A percentile compares a stretch with the other conserved stretches of the same genome.
Evolutionary conservation across 2,329 filamentous ascomycete genomes (phyloP).

Genomic region (Colletotrichum sp.): DNA sequence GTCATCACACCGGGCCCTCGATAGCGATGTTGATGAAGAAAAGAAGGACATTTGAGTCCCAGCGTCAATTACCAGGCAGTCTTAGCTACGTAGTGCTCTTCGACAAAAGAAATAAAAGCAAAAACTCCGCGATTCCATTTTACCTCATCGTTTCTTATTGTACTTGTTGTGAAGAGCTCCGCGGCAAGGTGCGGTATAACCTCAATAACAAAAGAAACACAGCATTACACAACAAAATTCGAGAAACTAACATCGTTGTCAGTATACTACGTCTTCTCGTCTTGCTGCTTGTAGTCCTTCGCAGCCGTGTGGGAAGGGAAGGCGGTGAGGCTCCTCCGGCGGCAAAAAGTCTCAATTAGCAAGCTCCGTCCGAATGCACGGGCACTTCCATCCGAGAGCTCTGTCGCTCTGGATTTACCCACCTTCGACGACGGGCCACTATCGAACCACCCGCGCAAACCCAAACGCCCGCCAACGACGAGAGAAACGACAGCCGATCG

Average conservation of each 20-base stretch:
- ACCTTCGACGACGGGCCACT: background rate
- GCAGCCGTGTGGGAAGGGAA: background rate
- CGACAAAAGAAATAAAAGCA: background rate
- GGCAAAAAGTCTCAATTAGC: constrained; percentile 20
- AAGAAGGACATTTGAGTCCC: constrained; percentile 17
- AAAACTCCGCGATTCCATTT: background rate
- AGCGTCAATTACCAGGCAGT: background rate
- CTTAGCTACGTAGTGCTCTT: background rate
- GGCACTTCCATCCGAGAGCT: background rate
- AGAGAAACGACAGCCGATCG: background rate
- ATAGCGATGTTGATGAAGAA: constrained; percentile 13
- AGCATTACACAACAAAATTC: background rate
- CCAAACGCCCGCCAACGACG: background rate
- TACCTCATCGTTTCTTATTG: background rate
- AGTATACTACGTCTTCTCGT: background rate
- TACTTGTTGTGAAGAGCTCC: background rate
- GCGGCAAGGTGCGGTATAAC: background rate
- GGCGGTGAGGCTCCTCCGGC: background rate
- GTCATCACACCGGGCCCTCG: constrained; percentile 42
- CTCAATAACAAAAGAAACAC: background rate
- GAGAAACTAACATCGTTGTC: background rate
- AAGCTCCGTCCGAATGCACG: constrained; percentile 16
- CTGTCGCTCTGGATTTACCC: background rate
- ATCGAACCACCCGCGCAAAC: constrained; percentile 14
- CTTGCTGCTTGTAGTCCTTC: background rate